Base-by-base conservation (phyloP, 306 rosid genomes). In the Lablab purpureus region DNA sequence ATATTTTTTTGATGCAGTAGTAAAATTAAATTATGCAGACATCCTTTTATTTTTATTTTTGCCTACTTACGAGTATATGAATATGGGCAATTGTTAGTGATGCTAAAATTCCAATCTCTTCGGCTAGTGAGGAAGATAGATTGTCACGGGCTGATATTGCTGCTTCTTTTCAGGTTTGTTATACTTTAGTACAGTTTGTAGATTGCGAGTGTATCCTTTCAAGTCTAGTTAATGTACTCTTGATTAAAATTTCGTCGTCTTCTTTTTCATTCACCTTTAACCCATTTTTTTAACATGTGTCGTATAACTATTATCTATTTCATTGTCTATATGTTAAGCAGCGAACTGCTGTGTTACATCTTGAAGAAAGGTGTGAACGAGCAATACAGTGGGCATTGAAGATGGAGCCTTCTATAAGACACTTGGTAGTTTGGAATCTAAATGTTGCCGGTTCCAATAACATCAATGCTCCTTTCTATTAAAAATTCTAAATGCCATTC, bases 351-450 rank as follows among this genome's bases (percentile, higher is more conserved):
- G 98, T 95, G 54, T 83, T 88, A 77, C 98, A 95, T 90, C 92
- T 95, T 11, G 98, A 95, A 88, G 99, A 95, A 85, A 93, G 94
- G 81, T 91, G 97, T 32, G 92, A 89, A 71, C 90, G 98, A 70
- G 98, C 99, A 46, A 91, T 95, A 77, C 90, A 91, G 52, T 92
- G 99, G 99, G 99, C 96, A 83, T 66, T 90, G 78, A 87, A 95
- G 84, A 91, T 95, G 85, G 98, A 91, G 84, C 99, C 99, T 84
- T 95, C 96, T 65, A 78, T 92, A 73, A 86, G 75, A 87, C 59
- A 90, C 87, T 71, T 95, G 95, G 98, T 95, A 79, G 67, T 69
- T 81, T 69, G 80, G 79, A 73, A 55, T 59, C 79, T 79, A 64
- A 64, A 58, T 70, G 68, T 37, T 56, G 22, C 70, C 14, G 3